Base-by-base conservation (phyloP, 179 eudicot species). In the Heliamphora pulchella region DNA sequence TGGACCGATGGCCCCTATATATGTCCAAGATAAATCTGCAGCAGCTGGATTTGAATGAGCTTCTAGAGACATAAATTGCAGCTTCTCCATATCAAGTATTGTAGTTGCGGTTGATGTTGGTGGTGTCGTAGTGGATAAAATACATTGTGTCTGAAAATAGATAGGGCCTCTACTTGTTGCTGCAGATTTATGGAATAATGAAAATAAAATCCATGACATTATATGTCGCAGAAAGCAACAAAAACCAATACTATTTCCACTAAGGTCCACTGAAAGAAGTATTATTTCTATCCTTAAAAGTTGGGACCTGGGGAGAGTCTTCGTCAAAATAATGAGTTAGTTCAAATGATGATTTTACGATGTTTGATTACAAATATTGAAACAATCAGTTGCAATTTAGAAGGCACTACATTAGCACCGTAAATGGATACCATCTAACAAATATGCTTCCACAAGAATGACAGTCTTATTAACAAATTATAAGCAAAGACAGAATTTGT, bases 11-110 rank as follows among this genome's bases (percentile, higher is more conserved):
- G 83, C 78, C 69, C 85, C 87, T 20, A 71, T 75, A 83, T 85
- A 89, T 44, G 86, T 77, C 88, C 88, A 83, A 72, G 88, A 84
- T 53, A 83, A 86, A 48, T 83, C 84, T 76, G 85, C 80, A 71
- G 88, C 58, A 83, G 86, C 83, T 64, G 88, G 81, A 84, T 80
- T 86, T 78, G 97, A 89, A 84, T 79, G 85, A 83, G 84, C 86
- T 76, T 89, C 95, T 78, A 82, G 83, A 83, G 89, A 89, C 54
- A 89, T 80, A 48, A 90, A 63, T 20, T 85, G 89, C 79, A 90
- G 87, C 90, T 92, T 91, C 89, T 89, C 92, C 67, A 87, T 48
- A 74, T 90, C 92, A 71, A 88, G 89, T 31, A 87, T 80, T 10
- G 89, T 81, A 80, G 89, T 85, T 44, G 89, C 66, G 65, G 87